Percentiles rank a stretch among this genome's conserved stretches.
Evolutionary conservation across 495 filamentous ascomycete genomes (phyloP).

Genomic region (Xylaria curta): DNA sequence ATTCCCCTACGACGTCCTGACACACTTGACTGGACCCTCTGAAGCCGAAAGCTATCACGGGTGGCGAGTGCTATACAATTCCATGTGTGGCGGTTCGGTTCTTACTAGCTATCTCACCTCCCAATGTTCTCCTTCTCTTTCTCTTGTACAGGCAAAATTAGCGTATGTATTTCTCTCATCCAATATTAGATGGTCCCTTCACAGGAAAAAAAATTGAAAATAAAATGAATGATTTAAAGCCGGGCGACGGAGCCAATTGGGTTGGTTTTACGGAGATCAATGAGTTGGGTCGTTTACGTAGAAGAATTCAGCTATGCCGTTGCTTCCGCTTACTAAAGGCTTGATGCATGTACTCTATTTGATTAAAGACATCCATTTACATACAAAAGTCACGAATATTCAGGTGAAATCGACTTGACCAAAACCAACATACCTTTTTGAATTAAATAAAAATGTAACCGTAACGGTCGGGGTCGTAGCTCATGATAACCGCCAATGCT

Average conservation of each 20-base stretch:
- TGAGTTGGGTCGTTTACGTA: background rate
- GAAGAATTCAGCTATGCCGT: background rate
- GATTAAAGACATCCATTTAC: background rate
- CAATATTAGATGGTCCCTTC: background rate
- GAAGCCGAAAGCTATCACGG: background rate
- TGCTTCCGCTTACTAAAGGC: background rate
- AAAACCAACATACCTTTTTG: conserved; percentile 11
- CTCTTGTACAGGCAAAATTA: conserved; percentile 28
- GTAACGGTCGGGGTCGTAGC: conserved; percentile 18
- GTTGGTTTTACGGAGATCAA: background rate
- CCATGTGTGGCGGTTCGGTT: background rate
- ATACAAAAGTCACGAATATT: background rate
- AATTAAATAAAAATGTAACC: conserved; percentile 17
- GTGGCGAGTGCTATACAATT: background rate
- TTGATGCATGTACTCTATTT: background rate
- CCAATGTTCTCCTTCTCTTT: conserved; percentile 21
- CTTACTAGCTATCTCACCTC: background rate
- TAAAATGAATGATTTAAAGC: background rate
- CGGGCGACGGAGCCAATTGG: background rate
- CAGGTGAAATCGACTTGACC: background rate
- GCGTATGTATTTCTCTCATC: background rate
- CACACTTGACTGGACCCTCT: background rate
- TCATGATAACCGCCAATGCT: conserved; percentile 25
- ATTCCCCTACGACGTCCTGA: background rate
- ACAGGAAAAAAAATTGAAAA: background rate